Percentiles rank a stretch among this genome's conserved stretches.
Conservation (phyloP, 2,329 filamentous ascomycete species). For the Beauveria medogensis region DNA sequence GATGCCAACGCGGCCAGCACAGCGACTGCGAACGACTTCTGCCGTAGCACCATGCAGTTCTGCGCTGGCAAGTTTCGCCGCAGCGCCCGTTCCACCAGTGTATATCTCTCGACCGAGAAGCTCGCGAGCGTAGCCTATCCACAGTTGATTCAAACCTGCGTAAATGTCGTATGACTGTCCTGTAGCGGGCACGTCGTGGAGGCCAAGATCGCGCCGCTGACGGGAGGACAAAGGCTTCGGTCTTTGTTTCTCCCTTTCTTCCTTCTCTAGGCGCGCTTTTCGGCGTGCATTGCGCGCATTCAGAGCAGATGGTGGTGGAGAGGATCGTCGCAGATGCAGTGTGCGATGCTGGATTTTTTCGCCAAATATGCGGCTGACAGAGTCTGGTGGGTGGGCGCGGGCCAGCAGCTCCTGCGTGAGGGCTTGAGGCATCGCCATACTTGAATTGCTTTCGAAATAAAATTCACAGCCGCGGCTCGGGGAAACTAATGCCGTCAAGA, state of each 20-base stretch:
- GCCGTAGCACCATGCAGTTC: slow-evolving; percentile 86
- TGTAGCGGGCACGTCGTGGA: slow-evolving; percentile 66
- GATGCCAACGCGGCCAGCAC: slow-evolving; percentile 72
- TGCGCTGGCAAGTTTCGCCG: slow-evolving; percentile 71
- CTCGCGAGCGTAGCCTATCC: slow-evolving; percentile 79
- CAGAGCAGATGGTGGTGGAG: slow-evolving; percentile 47
- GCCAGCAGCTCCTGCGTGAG: slow-evolving; percentile 59
- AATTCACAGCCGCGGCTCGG: background rate
- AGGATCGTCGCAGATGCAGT: slow-evolving; percentile 68
- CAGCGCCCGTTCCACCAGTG: slow-evolving; percentile 48
- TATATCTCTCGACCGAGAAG: slow-evolving; percentile 58
- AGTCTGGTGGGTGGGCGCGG: slow-evolving; percentile 70
- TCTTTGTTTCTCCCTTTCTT: slow-evolving; percentile 40
- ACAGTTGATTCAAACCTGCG: slow-evolving; percentile 66
- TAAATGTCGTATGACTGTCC: slow-evolving; percentile 63
- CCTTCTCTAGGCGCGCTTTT: slow-evolving; percentile 38
- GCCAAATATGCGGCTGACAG: slow-evolving; percentile 61
- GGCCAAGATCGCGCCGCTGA: slow-evolving; percentile 62
- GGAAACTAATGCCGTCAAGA: background rate
- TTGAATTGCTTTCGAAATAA: background rate
- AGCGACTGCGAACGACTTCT: slow-evolving; percentile 74
- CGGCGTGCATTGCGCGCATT: slow-evolving; percentile 51
- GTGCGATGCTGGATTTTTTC: slow-evolving; percentile 80
- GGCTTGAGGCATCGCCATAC: slow-evolving; percentile 21
- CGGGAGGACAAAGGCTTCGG: slow-evolving; percentile 69